phyloP scores from a whole-genome alignment of 306 rosid species.

The Hylodesmum podocarpum region DNA sequence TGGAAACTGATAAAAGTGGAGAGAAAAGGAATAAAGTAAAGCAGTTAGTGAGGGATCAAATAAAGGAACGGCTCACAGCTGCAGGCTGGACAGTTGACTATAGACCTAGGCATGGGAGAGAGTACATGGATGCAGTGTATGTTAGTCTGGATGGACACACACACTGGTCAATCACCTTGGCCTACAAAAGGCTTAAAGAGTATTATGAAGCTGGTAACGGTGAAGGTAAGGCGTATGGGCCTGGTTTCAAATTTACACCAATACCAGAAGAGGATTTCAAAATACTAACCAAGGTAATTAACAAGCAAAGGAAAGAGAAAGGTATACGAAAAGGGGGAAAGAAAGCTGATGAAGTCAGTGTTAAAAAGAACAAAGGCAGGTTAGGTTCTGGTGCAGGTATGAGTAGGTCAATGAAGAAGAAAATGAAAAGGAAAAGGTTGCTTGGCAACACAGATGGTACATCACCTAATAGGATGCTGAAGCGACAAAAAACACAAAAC shows the following conservation, averaged over 20 bases:
- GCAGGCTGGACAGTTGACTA: slow-evolving; percentile 91
- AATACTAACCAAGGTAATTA: slow-evolving; percentile 50
- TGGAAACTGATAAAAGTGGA: slow-evolving; percentile 36
- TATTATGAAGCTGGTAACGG: slow-evolving; percentile 67
- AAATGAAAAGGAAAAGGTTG: slow-evolving; percentile 43
- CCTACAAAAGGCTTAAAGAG: slow-evolving; percentile 64
- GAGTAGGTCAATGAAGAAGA: slow-evolving; percentile 45
- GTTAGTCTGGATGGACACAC: slow-evolving; percentile 71
- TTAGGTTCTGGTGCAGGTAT: slow-evolving; percentile 28
- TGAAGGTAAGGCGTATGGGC: slow-evolving; percentile 46
- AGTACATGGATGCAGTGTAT: slow-evolving; percentile 79
- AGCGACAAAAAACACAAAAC: slow-evolving; percentile 50
- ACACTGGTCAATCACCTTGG: slow-evolving; percentile 96
- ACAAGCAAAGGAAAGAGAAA: slow-evolving; percentile 29
- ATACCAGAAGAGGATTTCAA: slow-evolving; percentile 67
- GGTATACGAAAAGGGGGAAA: slow-evolving; percentile 18
- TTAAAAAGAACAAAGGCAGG: slow-evolving; percentile 44
- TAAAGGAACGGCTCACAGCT: slow-evolving; percentile 51
- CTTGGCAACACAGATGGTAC: slow-evolving; percentile 24
- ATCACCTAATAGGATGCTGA: slow-evolving; percentile 35
- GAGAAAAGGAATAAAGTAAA: slow-evolving; percentile 21
- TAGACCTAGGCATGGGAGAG: slow-evolving; percentile 65
- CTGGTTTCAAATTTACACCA: slow-evolving; percentile 72
- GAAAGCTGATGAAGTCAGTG: slow-evolving; percentile 18
- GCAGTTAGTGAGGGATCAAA: slow-evolving; percentile 67